A percentile compares a stretch with the other conserved stretches of the same genome.
These are phyloP conservation scores for Pseudomonodictys pantanalensis DNA, from an alignment of 495 filamentous ascomycete species.

Conservation along the genomic window DNA sequence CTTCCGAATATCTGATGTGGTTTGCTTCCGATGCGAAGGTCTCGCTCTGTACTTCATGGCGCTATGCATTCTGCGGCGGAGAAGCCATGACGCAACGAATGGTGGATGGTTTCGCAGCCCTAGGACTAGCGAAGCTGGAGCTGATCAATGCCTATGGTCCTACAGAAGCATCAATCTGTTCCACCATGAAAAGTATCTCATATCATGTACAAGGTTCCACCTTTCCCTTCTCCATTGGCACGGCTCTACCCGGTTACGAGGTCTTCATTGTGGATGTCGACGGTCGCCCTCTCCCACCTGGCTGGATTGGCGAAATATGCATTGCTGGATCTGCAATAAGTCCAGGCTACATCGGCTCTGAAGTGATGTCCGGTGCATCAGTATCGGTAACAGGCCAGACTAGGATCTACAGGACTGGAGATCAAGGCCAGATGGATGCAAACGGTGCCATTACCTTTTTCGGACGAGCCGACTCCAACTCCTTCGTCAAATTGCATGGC, in stretches of 20 bases:
- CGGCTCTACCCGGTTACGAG: neutral
- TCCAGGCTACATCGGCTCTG: no score
- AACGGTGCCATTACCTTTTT: no score
- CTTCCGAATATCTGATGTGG: neutral
- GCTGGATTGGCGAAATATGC: neutral
- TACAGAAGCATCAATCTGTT: neutral
- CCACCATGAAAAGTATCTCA: no score
- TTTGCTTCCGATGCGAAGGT: neutral
- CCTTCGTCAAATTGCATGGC: no score
- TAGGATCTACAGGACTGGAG: no score
- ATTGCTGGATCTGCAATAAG: neutral
- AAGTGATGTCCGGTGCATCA: no score
- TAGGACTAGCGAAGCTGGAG: neutral
- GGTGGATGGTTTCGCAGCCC: neutral
- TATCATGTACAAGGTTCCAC: no score
- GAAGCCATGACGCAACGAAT: neutral
- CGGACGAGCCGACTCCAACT: no score
- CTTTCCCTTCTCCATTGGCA: neutral
- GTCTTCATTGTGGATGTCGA: neutral
- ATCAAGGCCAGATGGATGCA: no score
- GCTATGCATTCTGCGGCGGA: neutral
- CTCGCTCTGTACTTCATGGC: neutral
- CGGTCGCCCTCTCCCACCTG: neutral
- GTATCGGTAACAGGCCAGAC: no score
- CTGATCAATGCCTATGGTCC: neutral